phyloP scores from a whole-genome alignment of 2,329 filamentous ascomycete genomes.

The Calonectria honghensis region DNA sequence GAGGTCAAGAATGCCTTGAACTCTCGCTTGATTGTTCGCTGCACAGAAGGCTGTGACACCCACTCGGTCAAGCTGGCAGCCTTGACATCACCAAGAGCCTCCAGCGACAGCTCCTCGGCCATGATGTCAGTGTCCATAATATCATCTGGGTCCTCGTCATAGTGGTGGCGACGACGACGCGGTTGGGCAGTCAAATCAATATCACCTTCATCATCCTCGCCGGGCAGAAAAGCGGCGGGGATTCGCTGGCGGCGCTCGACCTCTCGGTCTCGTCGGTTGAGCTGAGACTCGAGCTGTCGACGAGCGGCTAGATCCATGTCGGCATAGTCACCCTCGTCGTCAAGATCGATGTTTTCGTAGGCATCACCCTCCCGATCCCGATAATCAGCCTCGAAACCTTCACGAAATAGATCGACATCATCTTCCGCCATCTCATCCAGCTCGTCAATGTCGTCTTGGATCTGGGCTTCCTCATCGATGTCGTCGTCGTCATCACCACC shows the following conservation, averaged over 20 bases:
- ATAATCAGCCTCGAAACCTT: slow-evolving; percentile 84
- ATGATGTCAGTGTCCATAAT: slow-evolving; percentile 95
- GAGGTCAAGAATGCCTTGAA: slow-evolving; percentile 99
- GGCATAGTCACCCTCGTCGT: slow-evolving; percentile 86
- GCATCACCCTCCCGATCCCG: slow-evolving; percentile 78
- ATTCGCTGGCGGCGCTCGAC: slow-evolving; percentile 79
- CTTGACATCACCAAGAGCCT: slow-evolving; percentile 94
- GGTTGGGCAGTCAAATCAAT: slow-evolving; percentile 91
- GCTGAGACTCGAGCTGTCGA: slow-evolving; percentile 81
- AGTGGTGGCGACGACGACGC: slow-evolving; percentile 88
- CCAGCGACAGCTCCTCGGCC: slow-evolving; percentile 94
- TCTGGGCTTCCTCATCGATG: slow-evolving; percentile 81
- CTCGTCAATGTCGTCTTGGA: slow-evolving; percentile 84
- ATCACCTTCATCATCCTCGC: slow-evolving; percentile 90
- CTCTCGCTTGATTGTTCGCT: slow-evolving; percentile 94
- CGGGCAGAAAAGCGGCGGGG: slow-evolving; percentile 83
- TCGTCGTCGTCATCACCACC: slow-evolving; percentile 83
- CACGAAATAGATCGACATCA: slow-evolving; percentile 85
- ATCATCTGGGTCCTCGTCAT: slow-evolving; percentile 95
- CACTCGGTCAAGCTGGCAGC: slow-evolving; percentile 95
- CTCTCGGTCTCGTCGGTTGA: slow-evolving; percentile 84
- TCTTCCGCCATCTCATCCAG: slow-evolving; percentile 89
- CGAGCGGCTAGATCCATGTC: slow-evolving; percentile 80
- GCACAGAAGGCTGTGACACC: slow-evolving; percentile 92
- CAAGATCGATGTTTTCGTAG: slow-evolving; percentile 83